A percentile compares a stretch with the other conserved stretches of the same genome.
These are phyloP conservation scores for Fusarium camptoceras DNA, from an alignment of 2,329 filamentous ascomycete genomes.

Conservation along the genomic window DNA sequence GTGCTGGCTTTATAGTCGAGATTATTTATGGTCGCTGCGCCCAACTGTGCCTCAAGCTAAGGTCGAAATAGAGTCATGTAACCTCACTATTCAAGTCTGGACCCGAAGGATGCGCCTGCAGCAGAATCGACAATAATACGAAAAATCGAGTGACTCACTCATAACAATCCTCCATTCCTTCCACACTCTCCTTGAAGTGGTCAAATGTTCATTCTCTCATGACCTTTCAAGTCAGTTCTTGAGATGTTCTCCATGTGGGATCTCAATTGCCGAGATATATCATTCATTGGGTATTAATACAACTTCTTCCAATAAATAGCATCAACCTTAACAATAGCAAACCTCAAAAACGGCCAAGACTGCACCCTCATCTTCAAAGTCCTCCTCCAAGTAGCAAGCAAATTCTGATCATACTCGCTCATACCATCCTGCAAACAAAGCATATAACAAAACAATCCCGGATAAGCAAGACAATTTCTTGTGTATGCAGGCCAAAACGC, in stretches of 20 bases:
- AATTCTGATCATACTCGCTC: not conserved
- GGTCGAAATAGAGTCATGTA: not conserved
- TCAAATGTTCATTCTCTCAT: too few relatives aligned
- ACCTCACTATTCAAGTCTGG: not conserved
- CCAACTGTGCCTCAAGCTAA: not conserved
- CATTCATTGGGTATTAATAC: not conserved
- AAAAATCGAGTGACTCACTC: not conserved
- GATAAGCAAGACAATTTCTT: not conserved
- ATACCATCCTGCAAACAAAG: conserved; percentile 8
- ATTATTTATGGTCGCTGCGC: not conserved
- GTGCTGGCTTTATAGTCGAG: fast-evolving
- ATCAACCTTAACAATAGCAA: conserved; percentile 15
- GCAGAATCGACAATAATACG: not conserved
- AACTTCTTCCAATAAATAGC: conserved; percentile 17
- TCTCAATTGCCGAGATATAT: too few relatives aligned
- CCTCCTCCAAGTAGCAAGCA: conserved; percentile 3
- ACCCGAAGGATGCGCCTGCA: not conserved
- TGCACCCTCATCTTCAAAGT: conserved; percentile 5
- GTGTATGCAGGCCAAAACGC: conserved; percentile 7
- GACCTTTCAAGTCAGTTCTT: too few relatives aligned
- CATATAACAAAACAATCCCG: conserved; percentile 7
- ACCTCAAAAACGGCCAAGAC: not conserved
- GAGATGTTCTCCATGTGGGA: too few relatives aligned
- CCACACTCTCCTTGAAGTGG: too few relatives aligned
- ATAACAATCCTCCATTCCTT: too few relatives aligned